Evolutionary conservation across 768 basidiomycete species (phyloP).

Genomic region (Lyophyllum semitale): DNA sequence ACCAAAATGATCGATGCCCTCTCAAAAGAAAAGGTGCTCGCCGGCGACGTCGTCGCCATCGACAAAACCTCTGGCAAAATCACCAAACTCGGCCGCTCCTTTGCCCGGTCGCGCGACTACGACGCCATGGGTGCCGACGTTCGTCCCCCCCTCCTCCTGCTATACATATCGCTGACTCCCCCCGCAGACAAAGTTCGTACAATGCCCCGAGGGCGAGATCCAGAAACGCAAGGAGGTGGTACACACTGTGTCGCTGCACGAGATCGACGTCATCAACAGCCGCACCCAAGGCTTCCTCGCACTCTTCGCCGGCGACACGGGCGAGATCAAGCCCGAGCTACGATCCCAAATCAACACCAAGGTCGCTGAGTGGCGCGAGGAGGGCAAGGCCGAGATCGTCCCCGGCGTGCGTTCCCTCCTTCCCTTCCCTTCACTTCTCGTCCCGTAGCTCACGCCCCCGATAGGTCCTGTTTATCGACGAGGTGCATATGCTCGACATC

Average conservation of each 20-base stretch:
- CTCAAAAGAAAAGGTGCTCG: conserved; percentile 94
- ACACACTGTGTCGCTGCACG: conserved; percentile 96
- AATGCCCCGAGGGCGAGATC: conserved; percentile 97
- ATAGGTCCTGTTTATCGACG: conserved; percentile 97
- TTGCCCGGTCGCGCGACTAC: conserved; percentile 96
- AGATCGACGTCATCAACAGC: conserved; percentile 99
- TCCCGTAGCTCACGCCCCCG: not conserved
- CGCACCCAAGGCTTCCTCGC: conserved; percentile 98
- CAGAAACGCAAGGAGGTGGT: conserved; percentile 97
- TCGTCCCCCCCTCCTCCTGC: conserved; percentile 32
- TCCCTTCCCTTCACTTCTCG: not conserved
- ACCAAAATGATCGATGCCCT: conserved; percentile 99
- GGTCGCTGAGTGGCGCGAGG: conserved; percentile 97
- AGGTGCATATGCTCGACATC: conserved; percentile 99
- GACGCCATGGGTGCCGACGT: conserved; percentile 99
- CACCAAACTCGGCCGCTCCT: conserved; percentile 93
- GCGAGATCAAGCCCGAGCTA: conserved; percentile 97
- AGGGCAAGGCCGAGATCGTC: conserved; percentile 97
- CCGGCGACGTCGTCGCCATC: conserved; percentile 93
- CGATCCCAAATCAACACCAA: conserved; percentile 96
- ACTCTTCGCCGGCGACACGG: conserved; percentile 92
- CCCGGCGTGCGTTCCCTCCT: conserved; percentile 77
- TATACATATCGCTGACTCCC: conserved; percentile 2
- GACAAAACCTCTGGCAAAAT: conserved; percentile 98
- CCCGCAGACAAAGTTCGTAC: conserved; percentile 91